Conservation (phyloP, 306 rosid genomes). For the Quercus variabilis region DNA sequence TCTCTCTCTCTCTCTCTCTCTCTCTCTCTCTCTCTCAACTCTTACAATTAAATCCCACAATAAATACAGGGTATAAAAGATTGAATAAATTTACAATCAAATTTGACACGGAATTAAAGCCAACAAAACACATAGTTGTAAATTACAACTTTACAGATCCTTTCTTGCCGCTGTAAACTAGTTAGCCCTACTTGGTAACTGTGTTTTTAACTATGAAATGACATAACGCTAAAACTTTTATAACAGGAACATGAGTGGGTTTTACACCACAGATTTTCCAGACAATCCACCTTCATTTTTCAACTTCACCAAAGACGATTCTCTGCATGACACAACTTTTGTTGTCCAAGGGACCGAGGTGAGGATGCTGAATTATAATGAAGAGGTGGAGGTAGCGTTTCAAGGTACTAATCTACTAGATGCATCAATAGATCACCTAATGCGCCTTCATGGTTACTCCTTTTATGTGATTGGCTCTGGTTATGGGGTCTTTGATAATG, state of each 20-base stretch:
- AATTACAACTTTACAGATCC: too few relatives aligned
- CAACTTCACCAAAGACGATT: conserved; percentile 18
- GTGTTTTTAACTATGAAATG: too few relatives aligned
- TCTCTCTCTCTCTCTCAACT: too few relatives aligned
- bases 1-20: too few relatives aligned
- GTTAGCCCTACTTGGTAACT: too few relatives aligned
- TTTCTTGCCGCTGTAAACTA: too few relatives aligned
- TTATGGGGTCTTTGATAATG: conserved; percentile 16
- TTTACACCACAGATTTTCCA: conserved; percentile 1
- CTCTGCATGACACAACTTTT: neutral
- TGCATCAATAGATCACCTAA: conserved; percentile 31
- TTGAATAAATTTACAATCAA: too few relatives aligned
- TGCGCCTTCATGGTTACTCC: conserved; percentile 33
- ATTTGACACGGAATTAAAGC: too few relatives aligned
- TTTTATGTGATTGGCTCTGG: conserved; percentile 33
- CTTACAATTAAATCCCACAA: too few relatives aligned
- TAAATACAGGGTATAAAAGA: too few relatives aligned
- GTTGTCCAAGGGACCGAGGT: neutral
- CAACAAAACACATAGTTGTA: too few relatives aligned
- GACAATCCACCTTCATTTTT: neutral
- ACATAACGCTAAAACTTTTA: too few relatives aligned
- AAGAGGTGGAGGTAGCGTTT: conserved; percentile 19
- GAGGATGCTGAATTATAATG: conserved; percentile 13
- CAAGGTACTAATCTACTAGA: conserved; percentile 27
- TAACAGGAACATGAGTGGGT: conserved; percentile 15